Evolutionary conservation across 2,329 filamentous ascomycete genomes (phyloP).

Genomic region (Thyridium curvatum): DNA sequence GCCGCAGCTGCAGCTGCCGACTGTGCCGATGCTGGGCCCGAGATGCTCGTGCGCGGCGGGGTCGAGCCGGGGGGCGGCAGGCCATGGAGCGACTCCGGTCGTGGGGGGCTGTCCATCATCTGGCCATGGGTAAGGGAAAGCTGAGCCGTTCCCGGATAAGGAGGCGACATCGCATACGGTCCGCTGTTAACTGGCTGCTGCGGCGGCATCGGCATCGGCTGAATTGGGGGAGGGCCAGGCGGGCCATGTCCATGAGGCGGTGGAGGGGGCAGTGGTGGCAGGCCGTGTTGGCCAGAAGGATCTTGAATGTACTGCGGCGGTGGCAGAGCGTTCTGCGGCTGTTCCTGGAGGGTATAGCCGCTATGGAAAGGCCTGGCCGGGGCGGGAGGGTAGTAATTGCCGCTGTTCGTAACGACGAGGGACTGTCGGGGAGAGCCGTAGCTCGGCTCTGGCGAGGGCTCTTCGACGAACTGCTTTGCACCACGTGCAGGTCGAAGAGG

Average conservation of each 20-base stretch:
- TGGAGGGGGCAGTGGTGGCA: background rate
- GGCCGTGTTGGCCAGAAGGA: background rate
- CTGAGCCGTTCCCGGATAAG: too few relatives aligned
- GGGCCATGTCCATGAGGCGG: background rate
- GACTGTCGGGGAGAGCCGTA: background rate
- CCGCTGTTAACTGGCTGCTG: too few relatives aligned
- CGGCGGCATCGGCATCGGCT: background rate
- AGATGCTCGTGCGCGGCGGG: conserved; percentile 21
- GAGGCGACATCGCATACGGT: too few relatives aligned
- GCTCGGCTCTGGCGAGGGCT: background rate
- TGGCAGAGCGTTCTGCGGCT: background rate
- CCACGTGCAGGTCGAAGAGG: background rate
- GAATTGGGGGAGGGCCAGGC: background rate
- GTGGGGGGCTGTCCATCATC: conserved; percentile 5
- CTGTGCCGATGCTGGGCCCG: conserved; percentile 17
- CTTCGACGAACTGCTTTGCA: background rate
- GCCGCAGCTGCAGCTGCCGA: conserved; percentile 16
- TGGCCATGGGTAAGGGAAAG: background rate
- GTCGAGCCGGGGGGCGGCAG: conserved; percentile 14
- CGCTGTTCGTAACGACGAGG: background rate
- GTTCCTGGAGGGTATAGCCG: background rate
- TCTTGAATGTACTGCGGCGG: background rate
- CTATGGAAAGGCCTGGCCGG: background rate
- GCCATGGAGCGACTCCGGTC: too few relatives aligned
- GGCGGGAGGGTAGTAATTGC: background rate